These are phyloP conservation scores for Groenewaldozyma auringiensis DNA, from an alignment of 1,139 yeast species.

Conservation along the genomic window DNA sequence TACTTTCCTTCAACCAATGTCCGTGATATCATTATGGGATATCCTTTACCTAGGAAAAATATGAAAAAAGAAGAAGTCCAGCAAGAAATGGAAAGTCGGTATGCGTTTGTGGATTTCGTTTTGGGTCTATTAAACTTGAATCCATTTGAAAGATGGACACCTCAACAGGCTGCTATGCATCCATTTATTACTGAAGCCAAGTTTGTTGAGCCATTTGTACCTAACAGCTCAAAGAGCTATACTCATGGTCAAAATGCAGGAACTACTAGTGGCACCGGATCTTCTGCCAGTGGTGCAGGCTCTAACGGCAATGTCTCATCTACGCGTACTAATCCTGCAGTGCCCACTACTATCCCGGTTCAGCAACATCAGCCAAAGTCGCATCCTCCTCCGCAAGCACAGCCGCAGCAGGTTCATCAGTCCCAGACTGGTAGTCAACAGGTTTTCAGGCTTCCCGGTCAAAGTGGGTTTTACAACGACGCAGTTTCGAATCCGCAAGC, in stretches of 20 bases:
- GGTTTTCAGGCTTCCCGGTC: not conserved
- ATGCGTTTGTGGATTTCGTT: conserved; percentile 67
- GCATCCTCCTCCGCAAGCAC: conserved; percentile 7
- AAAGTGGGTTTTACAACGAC: not conserved
- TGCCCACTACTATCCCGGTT: not conserved
- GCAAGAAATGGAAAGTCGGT: conserved; percentile 62
- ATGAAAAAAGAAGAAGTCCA: conserved; percentile 51
- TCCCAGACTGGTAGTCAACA: not conserved
- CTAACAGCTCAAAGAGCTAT: conserved; percentile 10
- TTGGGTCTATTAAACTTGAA: conserved; percentile 71
- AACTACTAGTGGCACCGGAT: conserved; percentile 5
- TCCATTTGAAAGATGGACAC: conserved; percentile 93
- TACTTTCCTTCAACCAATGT: conserved; percentile 72
- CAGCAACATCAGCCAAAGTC: conserved; percentile 4
- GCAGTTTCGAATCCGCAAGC: not conserved
- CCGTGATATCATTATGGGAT: conserved; percentile 68
- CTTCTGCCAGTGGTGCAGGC: not conserved
- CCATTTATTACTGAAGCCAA: conserved; percentile 62
- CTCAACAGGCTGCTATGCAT: conserved; percentile 88
- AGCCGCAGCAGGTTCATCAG: not conserved
- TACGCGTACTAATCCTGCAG: not conserved
- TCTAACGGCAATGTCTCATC: not conserved
- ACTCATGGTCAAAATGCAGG: not conserved
- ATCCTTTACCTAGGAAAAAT: conserved; percentile 62
- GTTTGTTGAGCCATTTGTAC: conserved; percentile 32